These are phyloP conservation scores for Nissolia schottii DNA, from an alignment of 306 rosid species.

Conservation along the genomic window DNA sequence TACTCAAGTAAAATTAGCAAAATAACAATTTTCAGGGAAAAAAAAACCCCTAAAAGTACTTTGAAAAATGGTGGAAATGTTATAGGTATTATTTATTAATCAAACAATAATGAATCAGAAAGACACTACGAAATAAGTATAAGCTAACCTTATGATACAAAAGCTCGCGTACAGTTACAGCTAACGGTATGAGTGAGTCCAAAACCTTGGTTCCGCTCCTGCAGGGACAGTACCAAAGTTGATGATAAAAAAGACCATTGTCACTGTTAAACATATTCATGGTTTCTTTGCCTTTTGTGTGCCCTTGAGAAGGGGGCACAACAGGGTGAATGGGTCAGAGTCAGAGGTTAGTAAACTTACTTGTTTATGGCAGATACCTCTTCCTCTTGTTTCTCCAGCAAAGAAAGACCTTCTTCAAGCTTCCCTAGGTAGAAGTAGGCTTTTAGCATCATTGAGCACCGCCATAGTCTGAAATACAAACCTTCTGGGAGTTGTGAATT, in stretches of 20 bases:
- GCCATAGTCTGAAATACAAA: slow-evolving; percentile 73
- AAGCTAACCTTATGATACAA: slow-evolving; percentile 67
- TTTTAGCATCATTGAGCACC: slow-evolving; percentile 66
- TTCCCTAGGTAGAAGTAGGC: slow-evolving; percentile 73
- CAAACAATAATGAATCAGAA: neutral
- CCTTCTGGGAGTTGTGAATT: slow-evolving; percentile 41
- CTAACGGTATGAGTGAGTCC: slow-evolving; percentile 63
- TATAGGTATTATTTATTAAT: neutral
- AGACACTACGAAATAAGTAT: slow-evolving; percentile 6
- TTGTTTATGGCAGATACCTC: slow-evolving; percentile 42
- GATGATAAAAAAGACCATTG: slow-evolving; percentile 10
- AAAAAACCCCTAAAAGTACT: neutral
- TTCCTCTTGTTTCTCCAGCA: slow-evolving; percentile 63
- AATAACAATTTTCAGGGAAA: neutral
- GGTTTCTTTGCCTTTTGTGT: neutral
- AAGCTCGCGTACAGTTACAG: slow-evolving; percentile 58
- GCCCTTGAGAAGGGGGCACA: neutral
- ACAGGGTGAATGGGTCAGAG: neutral
- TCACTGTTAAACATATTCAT: slow-evolving; percentile 4
- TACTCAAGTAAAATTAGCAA: neutral
- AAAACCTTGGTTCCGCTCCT: slow-evolving; percentile 71
- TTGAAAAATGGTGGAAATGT: neutral
- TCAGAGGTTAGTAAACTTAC: slow-evolving; percentile 37
- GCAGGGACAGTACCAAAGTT: slow-evolving; percentile 34
- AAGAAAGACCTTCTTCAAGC: slow-evolving; percentile 85